Conservation (phyloP, 2,329 filamentous ascomycete species). For the Exserohilum rostratum region DNA sequence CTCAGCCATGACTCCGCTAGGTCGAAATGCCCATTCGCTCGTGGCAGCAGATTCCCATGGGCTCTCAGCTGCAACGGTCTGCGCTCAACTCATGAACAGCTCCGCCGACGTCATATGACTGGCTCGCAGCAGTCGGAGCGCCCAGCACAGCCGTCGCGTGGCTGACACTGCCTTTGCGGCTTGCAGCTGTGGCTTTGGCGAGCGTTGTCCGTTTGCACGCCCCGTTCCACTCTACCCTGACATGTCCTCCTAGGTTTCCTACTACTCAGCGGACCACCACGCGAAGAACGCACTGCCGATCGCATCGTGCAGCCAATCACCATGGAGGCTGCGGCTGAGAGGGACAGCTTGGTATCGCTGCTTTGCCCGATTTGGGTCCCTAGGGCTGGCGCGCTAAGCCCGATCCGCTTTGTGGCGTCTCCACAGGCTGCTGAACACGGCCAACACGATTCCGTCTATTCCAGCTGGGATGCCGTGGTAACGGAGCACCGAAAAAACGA, state of each 20-base stretch:
- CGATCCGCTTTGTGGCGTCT: slow-evolving; percentile 33
- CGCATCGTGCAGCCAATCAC: slow-evolving; percentile 38
- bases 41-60: slow-evolving; percentile 38
- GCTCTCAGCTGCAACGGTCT: slow-evolving; percentile 41
- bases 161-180: slow-evolving; percentile 35
- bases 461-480: slow-evolving; percentile 41
- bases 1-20: slow-evolving; percentile 44
- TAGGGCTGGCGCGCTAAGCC: slow-evolving; percentile 24
- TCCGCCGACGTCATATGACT: slow-evolving; percentile 40
- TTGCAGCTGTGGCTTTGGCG: slow-evolving; percentile 27
- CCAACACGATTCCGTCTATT: slow-evolving; percentile 36
- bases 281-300: slow-evolving; percentile 44
- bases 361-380: slow-evolving; percentile 36
- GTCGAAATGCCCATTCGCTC: slow-evolving; percentile 41
- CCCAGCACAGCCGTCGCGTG: slow-evolving; percentile 46
- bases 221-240: slow-evolving; percentile 30
- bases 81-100: slow-evolving; percentile 27
- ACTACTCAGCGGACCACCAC: slow-evolving; percentile 38
- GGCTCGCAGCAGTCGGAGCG: slow-evolving; percentile 31
- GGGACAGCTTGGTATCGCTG: slow-evolving; percentile 22
- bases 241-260: slow-evolving; percentile 31
- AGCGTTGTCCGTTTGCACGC: slow-evolving; percentile 29
- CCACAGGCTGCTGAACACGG: slow-evolving; percentile 35
- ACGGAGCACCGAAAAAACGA: slow-evolving; percentile 31
- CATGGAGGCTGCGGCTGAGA: slow-evolving; percentile 22